Base-by-base conservation (phyloP, 2,329 filamentous ascomycete species). In the Mycosphaerella sp. region DNA sequence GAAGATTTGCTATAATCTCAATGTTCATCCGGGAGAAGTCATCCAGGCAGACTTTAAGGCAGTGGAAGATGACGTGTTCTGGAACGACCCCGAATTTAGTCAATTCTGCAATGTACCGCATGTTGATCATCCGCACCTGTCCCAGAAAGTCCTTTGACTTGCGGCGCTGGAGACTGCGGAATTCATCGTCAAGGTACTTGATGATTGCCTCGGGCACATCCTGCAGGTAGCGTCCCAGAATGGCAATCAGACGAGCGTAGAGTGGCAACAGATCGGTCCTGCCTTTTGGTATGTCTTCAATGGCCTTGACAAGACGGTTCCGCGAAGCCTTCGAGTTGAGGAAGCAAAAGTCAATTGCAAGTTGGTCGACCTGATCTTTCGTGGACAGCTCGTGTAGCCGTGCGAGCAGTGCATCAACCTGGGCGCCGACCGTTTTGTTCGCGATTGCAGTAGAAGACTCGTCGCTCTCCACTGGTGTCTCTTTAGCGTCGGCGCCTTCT, bases 1-100 rank as follows among this genome's bases (percentile, higher is more conserved):
- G 78, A 25, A 98, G 76, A 64, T 94, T 95, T 64, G 90, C 94
- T 57, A 98, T 91, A 62, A 98, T 96, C 69, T 98, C 94, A 57
- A 98, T 96, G 65, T 98, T 98, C 87, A 96, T 96, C 55, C 91
- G 82, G 2, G 93, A 96, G 66, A 98, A 98, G 65, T 98, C 93
- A 63, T 98, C 93, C 25, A 98, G 74, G 60, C 91, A 94, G 68
- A 98, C 91, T 70, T 96, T 98, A 62, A 98, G 81, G 66, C 93
- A 98, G 66, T 98, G 93, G 66, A 98, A 98, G 48, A 98, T 94
- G 58, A 98, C 91, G 70, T 98, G 93, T 69, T 98, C 93, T 0
- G 94, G 93, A 7, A 98, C 93, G 28, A 96, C 89, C 28, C 93
- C 91, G 65, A 98, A 98, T 66, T 98, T 98, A 53, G 93, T 98